A percentile compares a stretch with the other conserved stretches of the same genome.
Conservation (phyloP, 225 moss, liverwort and hornwort genomes). For the Sphagnum contortum region DNA sequence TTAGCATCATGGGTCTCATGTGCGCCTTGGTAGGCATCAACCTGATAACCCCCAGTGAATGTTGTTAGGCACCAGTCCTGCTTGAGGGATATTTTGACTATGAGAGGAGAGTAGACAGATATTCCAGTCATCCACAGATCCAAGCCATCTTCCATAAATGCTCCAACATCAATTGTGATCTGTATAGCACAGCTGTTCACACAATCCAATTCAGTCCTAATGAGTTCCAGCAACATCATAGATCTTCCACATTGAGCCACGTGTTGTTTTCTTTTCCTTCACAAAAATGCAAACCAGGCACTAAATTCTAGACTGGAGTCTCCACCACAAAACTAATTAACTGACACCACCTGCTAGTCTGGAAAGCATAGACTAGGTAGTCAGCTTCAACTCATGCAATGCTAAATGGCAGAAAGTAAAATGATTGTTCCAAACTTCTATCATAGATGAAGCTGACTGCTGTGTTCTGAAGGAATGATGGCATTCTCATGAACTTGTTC, state of each 20-base stretch:
- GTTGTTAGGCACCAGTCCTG: constrained; percentile 19
- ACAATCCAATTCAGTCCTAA: not conserved
- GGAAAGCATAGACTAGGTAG: not conserved
- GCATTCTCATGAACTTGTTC: too few species aligned
- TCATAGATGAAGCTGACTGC: too few species aligned
- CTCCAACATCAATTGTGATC: constrained; percentile 30
- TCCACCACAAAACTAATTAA: not conserved
- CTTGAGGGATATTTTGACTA: constrained; percentile 34
- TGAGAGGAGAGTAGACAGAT: constrained; percentile 19
- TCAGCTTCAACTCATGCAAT: too few species aligned
- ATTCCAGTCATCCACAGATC: constrained; percentile 35
- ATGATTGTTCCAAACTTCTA: too few species aligned
- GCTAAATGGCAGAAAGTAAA: too few species aligned
- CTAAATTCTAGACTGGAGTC: too few species aligned
- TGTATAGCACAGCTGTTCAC: constrained; percentile 28
- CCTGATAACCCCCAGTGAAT: constrained; percentile 18
- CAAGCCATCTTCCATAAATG: constrained; percentile 45
- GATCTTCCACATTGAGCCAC: too few species aligned
- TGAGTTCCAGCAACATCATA: too few species aligned
- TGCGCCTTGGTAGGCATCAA: constrained; percentile 19
- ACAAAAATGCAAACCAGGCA: too few species aligned
- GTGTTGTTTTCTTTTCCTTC: too few species aligned
- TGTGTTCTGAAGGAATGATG: too few species aligned
- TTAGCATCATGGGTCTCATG: not conserved
- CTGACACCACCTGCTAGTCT: not conserved